Evolutionary conservation across 2,329 filamentous ascomycete species (phyloP), one percentile per base, ranked within the genome.

Genomic region (Aspergillus latus): DNA sequence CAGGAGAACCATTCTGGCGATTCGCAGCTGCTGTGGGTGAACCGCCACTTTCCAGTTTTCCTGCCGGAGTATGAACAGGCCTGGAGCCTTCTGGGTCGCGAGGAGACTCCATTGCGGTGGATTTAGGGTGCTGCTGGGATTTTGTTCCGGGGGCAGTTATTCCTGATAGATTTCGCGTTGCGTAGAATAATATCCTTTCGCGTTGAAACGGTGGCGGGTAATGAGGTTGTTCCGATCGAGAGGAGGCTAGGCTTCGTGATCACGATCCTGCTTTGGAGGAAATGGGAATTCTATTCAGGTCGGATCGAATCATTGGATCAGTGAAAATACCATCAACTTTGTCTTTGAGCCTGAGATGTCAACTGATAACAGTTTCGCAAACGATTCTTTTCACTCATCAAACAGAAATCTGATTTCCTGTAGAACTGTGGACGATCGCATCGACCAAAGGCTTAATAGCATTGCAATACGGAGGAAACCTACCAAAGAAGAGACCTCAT

Each of bases 1-100:
- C 59, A 6, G 59, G 52, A 10, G 59, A 61, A 32, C 62, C 65
- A 34, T 54, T 57, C 15, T 30, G 48, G 37, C 52, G 30, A 11
- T 45, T 54, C 40, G 44, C 16, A 28, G 34, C 37, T 46, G 52
- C 36, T 3, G 40, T 43, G 29, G 60, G 44, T 9, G 48, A 43
- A 11, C 40, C 36, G 7, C 44, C 43, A 39, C 21, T n/a, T 21
- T 29, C 40, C 26, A 42, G 44, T 43, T 47, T 52, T 37, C 52
- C 54, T 26, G 40, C 9, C 13, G 47, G 5, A 32, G 26, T 48
- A 26, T 43, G 30, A 13, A 16, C 37, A 6, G 52, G 36, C 21
- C 30, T 39, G 13, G 48, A 8, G 26, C 39, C 13, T 48, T 49
- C 43, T 13, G 42, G 36, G 10, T 28, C n/a, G 11, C 34, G 26